A percentile compares a stretch with the other conserved stretches of the same genome.
Conservation (phyloP, 2,329 filamentous ascomycete genomes). For the Cercospora zeae-maydis region DNA sequence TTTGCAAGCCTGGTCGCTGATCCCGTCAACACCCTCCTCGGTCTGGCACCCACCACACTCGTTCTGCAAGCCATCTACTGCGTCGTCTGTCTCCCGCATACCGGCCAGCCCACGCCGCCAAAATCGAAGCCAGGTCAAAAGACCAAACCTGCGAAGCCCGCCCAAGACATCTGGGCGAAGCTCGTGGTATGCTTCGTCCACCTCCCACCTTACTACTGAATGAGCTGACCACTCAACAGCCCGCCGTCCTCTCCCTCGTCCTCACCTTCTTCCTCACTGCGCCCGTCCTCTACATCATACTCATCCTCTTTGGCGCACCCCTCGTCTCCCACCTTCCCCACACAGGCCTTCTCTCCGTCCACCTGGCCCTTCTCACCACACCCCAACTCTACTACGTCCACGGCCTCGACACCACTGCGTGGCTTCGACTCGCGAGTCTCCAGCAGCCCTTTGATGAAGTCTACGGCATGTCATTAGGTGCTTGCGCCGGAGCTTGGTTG, state of each 20-base stretch:
- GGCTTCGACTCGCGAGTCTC: conserved; percentile 66
- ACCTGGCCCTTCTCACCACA: conserved; percentile 73
- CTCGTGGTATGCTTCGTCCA: conserved; percentile 42
- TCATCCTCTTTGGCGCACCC: conserved; percentile 89
- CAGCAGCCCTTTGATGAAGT: conserved; percentile 75
- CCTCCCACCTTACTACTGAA: background rate
- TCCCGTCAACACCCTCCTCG: conserved; percentile 62
- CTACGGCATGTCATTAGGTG: conserved; percentile 77
- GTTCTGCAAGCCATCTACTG: conserved; percentile 60
- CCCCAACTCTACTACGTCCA: conserved; percentile 83
- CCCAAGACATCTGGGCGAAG: conserved; percentile 41
- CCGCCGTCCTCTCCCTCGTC: conserved; percentile 66
- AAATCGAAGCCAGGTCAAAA: conserved; percentile 47
- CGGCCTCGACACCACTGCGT: conserved; percentile 68
- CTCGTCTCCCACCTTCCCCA: conserved; percentile 74
- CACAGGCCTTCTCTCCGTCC: conserved; percentile 75
- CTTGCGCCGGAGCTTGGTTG: conserved; percentile 78
- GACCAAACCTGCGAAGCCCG: conserved; percentile 52
- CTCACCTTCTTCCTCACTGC: conserved; percentile 55
- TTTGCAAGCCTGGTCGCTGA: conserved; percentile 67
- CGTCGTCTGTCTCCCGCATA: conserved; percentile 57
- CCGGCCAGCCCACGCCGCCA: conserved; percentile 35
- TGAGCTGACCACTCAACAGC: conserved; percentile 45
- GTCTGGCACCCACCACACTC: conserved; percentile 59
- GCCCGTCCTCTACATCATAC: conserved; percentile 56